Percentiles rank a stretch among this genome's conserved stretches.
phyloP scores from a whole-genome alignment of 495 filamentous ascomycete genomes.

The Daldinia decipiens region DNA sequence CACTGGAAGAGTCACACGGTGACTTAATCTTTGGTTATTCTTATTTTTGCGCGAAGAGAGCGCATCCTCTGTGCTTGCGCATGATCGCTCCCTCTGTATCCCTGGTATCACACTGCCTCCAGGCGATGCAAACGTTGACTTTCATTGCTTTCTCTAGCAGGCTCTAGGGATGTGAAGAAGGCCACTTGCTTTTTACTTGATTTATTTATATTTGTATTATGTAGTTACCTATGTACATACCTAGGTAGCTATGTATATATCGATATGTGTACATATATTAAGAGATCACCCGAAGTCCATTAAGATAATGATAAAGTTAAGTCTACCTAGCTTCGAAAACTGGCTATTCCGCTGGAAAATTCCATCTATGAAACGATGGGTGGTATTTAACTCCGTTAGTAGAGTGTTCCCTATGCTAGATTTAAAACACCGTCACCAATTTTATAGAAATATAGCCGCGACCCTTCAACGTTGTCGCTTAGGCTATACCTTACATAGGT shows the following conservation, averaged over 20 bases:
- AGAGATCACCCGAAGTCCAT: neutral
- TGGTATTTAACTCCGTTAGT: neutral
- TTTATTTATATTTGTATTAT: neutral
- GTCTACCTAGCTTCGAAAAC: neutral
- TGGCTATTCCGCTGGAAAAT: neutral
- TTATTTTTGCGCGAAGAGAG: conserved; percentile 57
- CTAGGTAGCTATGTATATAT: too few species aligned
- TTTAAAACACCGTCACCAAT: neutral
- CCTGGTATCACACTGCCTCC: conserved; percentile 78
- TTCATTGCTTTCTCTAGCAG: conserved; percentile 51
- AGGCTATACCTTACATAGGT: too few species aligned
- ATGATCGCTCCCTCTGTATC: conserved; percentile 72
- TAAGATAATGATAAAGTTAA: neutral
- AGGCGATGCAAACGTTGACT: conserved; percentile 69
- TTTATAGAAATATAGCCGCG: neutral
- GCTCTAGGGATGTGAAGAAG: conserved; percentile 31
- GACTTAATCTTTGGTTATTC: conserved; percentile 48
- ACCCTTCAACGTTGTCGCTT: too few species aligned
- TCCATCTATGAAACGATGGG: neutral
- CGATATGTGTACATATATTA: neutral
- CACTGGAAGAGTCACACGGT: conserved; percentile 60
- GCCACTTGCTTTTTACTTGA: neutral
- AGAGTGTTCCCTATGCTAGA: neutral
- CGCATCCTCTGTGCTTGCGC: conserved; percentile 74
- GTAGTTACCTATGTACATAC: too few species aligned